Evolutionary conservation across 257 asterid genomes (phyloP).

Genomic region (Solanum clarkiae): DNA sequence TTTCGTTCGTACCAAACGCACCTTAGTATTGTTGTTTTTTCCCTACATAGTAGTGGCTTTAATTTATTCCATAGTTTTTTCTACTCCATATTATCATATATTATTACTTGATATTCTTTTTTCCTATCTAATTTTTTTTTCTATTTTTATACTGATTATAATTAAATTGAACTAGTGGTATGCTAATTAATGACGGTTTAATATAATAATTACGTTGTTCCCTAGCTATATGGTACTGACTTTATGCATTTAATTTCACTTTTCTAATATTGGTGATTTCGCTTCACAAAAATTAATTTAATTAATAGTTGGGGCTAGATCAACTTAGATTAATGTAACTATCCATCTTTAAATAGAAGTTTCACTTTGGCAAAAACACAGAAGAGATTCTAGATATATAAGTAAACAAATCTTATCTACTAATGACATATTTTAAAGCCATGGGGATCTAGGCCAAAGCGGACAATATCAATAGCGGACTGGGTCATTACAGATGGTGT

Average conservation of each 20-base stretch:
- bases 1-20: too few relatives aligned
- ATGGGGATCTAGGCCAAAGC: too few relatives aligned
- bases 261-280: neutral
- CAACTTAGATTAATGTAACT: neutral
- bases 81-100: neutral
- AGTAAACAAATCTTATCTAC: too few relatives aligned
- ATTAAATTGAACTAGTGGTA: neutral
- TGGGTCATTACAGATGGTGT: too few relatives aligned
- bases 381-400: too few relatives aligned
- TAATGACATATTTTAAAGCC: too few relatives aligned
- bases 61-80: neutral
- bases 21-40: neutral
- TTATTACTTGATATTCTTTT: neutral
- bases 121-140: neutral
- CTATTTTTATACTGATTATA: neutral
- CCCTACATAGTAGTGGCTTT: neutral
- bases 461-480: too few relatives aligned
- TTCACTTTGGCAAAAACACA: too few relatives aligned
- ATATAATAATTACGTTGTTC: neutral
- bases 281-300: neutral
- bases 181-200: neutral
- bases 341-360: too few relatives aligned
- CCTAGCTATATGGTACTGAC: neutral
- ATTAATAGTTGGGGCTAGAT: neutral
- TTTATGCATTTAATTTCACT: neutral